Percentiles rank a stretch among this genome's conserved stretches.
Conservation (phyloP, 2,329 filamentous ascomycete species). For the Penicillium sp. region DNA sequence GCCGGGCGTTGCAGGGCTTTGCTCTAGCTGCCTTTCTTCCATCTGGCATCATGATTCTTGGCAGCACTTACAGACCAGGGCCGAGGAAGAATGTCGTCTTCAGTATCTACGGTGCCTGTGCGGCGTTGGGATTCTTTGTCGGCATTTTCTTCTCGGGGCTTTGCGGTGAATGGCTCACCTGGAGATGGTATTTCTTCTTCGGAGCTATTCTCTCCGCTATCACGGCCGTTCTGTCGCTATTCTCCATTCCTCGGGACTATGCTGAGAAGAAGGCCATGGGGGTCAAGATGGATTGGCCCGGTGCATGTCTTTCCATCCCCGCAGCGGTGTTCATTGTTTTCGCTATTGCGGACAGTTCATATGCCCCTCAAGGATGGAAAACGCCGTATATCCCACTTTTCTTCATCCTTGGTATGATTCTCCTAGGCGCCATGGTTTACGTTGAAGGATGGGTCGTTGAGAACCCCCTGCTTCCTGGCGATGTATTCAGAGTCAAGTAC, state of each 20-base stretch:
- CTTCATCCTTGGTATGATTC: constrained; percentile 59
- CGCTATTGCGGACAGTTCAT: constrained; percentile 68
- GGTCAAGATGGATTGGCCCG: constrained; percentile 67
- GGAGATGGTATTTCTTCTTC: constrained; percentile 68
- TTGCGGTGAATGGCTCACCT: constrained; percentile 52
- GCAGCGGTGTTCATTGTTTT: constrained; percentile 69
- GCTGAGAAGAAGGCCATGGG: constrained; percentile 35
- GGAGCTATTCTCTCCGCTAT: constrained; percentile 53
- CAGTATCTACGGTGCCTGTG: constrained; percentile 56
- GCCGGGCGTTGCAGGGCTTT: constrained; percentile 69
- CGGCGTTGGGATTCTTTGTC: constrained; percentile 48
- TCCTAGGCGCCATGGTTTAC: constrained; percentile 61
- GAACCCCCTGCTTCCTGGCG: constrained; percentile 65
- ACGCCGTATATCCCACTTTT: constrained; percentile 68
- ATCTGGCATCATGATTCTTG: constrained; percentile 63
- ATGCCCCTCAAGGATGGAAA: constrained; percentile 66
- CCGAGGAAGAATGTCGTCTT: constrained; percentile 66
- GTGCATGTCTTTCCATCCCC: constrained; percentile 57
- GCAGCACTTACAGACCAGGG: constrained; percentile 62
- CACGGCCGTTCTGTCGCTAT: constrained; percentile 45
- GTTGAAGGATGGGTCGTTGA: constrained; percentile 67
- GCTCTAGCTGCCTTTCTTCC: constrained; percentile 70
- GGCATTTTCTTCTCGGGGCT: constrained; percentile 65
- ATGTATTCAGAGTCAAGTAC: constrained; percentile 65
- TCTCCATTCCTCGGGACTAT: constrained; percentile 48